Conservation (phyloP, 768 basidiomycete species). For the Amanita molliuscula region DNA sequence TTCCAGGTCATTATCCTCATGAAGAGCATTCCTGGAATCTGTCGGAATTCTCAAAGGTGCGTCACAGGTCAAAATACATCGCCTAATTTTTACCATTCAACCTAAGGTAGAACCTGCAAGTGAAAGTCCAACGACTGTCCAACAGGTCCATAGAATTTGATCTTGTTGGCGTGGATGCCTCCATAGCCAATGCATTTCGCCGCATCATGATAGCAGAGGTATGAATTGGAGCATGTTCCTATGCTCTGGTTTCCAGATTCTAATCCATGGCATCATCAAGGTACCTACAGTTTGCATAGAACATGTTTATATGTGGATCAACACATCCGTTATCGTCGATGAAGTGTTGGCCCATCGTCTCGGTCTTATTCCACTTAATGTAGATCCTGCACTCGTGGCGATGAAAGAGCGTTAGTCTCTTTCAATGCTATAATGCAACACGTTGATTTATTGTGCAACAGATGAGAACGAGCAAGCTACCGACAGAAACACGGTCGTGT, state of each 20-base stretch:
- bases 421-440: background rate
- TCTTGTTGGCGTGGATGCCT: constrained; percentile 89
- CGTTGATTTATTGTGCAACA: constrained; percentile 7
- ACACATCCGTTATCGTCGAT: constrained; percentile 88
- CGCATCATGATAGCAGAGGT: constrained; percentile 94
- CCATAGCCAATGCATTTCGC: constrained; percentile 90
- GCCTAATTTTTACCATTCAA: constrained; percentile 7
- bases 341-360: constrained; percentile 91
- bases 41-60: constrained; percentile 63
- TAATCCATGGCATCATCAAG: constrained; percentile 25
- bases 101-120: constrained; percentile 52
- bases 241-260: background rate
- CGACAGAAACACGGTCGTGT: constrained; percentile 88
- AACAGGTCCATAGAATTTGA: constrained; percentile 88
- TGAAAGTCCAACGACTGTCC: constrained; percentile 72
- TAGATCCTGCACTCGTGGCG: constrained; percentile 72
- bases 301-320: constrained; percentile 87
- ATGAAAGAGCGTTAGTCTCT: constrained; percentile 32
- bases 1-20: constrained; percentile 78
- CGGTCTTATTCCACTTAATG: constrained; percentile 81
- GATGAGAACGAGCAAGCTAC: constrained; percentile 53
- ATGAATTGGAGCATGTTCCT: constrained; percentile 12
- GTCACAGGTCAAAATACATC: constrained; percentile 15
- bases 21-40: constrained; percentile 85
- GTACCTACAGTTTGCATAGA: constrained; percentile 90